Base-by-base conservation (phyloP, 2,329 filamentous ascomycete genomes). In the Penicillium vulpinum region DNA sequence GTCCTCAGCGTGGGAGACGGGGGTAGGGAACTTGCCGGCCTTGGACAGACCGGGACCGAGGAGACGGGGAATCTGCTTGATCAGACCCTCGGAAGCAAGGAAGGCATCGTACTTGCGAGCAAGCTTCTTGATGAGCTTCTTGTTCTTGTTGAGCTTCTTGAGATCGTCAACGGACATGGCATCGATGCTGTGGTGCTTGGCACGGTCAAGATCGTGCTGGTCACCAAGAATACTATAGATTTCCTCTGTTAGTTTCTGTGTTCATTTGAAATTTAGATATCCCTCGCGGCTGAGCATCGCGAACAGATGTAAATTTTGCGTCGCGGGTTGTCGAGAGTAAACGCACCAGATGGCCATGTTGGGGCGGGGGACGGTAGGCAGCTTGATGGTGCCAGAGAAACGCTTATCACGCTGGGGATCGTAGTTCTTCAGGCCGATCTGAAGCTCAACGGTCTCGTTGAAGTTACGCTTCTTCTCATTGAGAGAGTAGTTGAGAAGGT, bases 91-190 rank as follows among this genome's bases (percentile, higher is more conserved):
- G 78, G 93, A 97, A 79, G 94, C 90, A 78, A 99, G 83, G 84
- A 99, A 99, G 73, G 94, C 94, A 82, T 99, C 94, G 88, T 99
- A 97, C 87, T 99, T 99, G 88, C 92, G 92, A 66, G 94, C 94
- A 70, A 99, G 90, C 90, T 99, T 99, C 92, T 99, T 99, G 89
- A 99, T 97, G 76, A 97, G 89, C 90, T 99, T 99, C 91, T 99
- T 97, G 91, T 99, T 99, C 91, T 99, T 99, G 90, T 99, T 99
- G 72, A 99, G 91, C 90, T 99, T 99, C 91, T 99, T 99, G 83
- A 99, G 84, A 82, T 99, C 94, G 75, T 99, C 94, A 69, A 91
- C 82, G 75, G 91, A 96, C 94, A 97, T 97, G 83, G 93, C 92
- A 78, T 99, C 94, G 72, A 97, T 87, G 80, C 92, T 93, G 76